phyloP scores from a whole-genome alignment of 2,329 filamentous ascomycete genomes.

The Xylariaceae sp. region DNA sequence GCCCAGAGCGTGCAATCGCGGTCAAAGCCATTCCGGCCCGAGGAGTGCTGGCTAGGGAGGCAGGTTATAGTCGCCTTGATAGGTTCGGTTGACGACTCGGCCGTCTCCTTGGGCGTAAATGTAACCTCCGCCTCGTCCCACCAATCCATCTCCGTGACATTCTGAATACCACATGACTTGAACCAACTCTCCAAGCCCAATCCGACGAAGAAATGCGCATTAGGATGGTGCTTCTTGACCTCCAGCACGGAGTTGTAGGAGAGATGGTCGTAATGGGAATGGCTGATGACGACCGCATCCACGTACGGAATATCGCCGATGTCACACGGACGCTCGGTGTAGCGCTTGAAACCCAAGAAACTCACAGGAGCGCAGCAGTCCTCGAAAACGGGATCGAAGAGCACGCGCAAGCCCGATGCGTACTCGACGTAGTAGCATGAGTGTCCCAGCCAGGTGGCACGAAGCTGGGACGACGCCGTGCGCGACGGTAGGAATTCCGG shows the following conservation, averaged over 20 bases:
- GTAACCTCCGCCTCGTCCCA: conserved; percentile 80
- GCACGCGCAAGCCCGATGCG: conserved; percentile 74
- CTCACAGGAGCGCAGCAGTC: conserved; percentile 75
- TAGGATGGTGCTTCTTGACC: conserved; percentile 64
- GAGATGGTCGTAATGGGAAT: conserved; percentile 91
- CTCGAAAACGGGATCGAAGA: conserved; percentile 93
- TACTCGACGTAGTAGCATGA: conserved; percentile 93
- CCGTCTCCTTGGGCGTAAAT: conserved; percentile 39
- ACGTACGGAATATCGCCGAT: conserved; percentile 72
- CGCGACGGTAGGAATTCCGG: conserved; percentile 63
- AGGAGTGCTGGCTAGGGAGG: conserved; percentile 79
- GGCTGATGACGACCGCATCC: conserved; percentile 75
- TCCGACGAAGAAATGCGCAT: conserved; percentile 83
- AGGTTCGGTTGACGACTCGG: conserved; percentile 33
- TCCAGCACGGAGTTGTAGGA: conserved; percentile 69
- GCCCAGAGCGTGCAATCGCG: conserved; percentile 76
- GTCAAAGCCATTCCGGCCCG: conserved; percentile 63
- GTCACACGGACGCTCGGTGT: conserved; percentile 69
- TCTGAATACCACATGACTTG: conserved; percentile 58
- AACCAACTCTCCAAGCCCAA: conserved; percentile 84
- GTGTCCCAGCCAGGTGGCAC: conserved; percentile 92
- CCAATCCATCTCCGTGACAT: conserved; percentile 90
- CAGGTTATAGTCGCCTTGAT: conserved; percentile 71
- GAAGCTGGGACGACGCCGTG: conserved; percentile 52
- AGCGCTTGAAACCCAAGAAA: conserved; percentile 68